Evolutionary conservation across 495 filamentous ascomycete genomes (phyloP).

Genomic region (Tetracladium setigerum): DNA sequence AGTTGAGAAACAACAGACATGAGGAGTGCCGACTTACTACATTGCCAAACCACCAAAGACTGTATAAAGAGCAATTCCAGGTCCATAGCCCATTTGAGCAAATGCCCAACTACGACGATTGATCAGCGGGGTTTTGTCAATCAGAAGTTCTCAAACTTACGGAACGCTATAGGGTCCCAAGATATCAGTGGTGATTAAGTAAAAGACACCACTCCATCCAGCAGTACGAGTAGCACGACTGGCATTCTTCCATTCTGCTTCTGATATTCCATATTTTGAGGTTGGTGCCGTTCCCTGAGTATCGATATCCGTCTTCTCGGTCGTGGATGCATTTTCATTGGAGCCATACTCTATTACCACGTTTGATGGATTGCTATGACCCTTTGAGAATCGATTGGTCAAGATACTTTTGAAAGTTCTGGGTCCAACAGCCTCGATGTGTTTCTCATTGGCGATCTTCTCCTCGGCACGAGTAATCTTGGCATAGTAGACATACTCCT

Average conservation of each 20-base stretch:
- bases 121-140: neutral
- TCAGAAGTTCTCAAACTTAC: neutral
- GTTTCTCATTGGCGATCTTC: conserved; percentile 25
- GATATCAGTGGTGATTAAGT: conserved; percentile 50
- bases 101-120: conserved; percentile 15
- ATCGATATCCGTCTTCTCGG: conserved; percentile 2
- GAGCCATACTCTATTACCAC: neutral
- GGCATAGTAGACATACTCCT: conserved; percentile 46
- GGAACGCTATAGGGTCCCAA: conserved; percentile 47
- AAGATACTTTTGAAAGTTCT: conserved; percentile 23
- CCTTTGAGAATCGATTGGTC: conserved; percentile 25
- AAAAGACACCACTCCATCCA: conserved; percentile 43
- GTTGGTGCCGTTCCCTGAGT: neutral
- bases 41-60: conserved; percentile 42
- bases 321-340: neutral
- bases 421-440: conserved; percentile 15
- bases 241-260: conserved; percentile 37
- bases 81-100: conserved; percentile 33
- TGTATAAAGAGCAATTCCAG: conserved; percentile 39
- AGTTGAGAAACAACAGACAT: neutral
- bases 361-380: neutral
- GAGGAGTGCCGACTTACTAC: conserved; percentile 5
- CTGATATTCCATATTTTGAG: conserved; percentile 18
- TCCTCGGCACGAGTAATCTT: conserved; percentile 37
- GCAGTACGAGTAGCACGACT: conserved; percentile 39